Evolutionary conservation across 2,329 filamentous ascomycete species (phyloP), one percentile per base, ranked within the genome.

Genomic region (Cyphellophora europaea): DNA sequence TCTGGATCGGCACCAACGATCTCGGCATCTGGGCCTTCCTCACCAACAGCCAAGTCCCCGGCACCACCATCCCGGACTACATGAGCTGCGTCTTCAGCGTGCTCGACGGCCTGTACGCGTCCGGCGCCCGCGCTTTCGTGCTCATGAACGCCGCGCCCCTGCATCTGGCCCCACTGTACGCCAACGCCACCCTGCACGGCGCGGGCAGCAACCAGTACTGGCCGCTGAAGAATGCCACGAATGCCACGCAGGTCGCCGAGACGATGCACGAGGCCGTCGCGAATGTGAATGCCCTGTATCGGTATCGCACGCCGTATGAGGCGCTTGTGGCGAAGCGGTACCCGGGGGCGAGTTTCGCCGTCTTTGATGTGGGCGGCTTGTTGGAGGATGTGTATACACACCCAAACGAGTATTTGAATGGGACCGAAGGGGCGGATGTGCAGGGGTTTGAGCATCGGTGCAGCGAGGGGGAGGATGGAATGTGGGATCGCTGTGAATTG

Each of bases 1-100:
- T 88, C 33, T 88, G 80, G 80, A 86, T 88, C 48, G 83, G 83
- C 3, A 87, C 82, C 15, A 89, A 89, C 52, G 83, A 91, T 50
- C 62, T 89, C 6, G 82, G 82, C 14, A 66, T 64, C 37, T 57
- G 66, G 33, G 79, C 71, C 6, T 80, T 87, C 51, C 54, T 88
- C 19, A 74, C 69, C 4, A 79, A 85, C 51, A 66, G 65, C 15
- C 77, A 85, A 52, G 56, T 68, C 4, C 48, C 61, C 0, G 71
- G 69, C 10, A 76, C 74, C 15, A 78, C 72, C 2, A 66, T 87
- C 5, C 62, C 67, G 2, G 69, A 78, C 50, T 86, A 79, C 50
- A 66, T 77, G 3, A 71, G 79, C 42, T 88, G 82, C 51, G 63
- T 85, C 2, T 86, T 78, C 62, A 52, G 63, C 5, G 65, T 71